Conservation (phyloP, 768 basidiomycete genomes). For the Melanogaster broomeanus region DNA sequence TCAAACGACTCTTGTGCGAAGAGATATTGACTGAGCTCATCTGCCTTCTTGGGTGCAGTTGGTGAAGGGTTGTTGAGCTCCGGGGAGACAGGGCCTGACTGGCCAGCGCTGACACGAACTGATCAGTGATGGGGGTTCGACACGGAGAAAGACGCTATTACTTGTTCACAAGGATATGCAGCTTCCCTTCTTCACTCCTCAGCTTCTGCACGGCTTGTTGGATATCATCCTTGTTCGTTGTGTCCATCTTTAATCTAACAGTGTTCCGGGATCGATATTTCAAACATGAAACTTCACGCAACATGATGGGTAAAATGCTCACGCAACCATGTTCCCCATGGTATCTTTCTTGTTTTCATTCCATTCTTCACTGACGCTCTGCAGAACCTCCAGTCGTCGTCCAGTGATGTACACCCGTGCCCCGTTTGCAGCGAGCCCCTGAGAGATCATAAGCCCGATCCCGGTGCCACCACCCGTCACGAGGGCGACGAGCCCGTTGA, state of each 20-base stretch:
- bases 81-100: slow-evolving; percentile 60
- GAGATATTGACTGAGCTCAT: slow-evolving; percentile 64
- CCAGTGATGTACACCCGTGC: slow-evolving; percentile 83
- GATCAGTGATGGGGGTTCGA: slow-evolving; percentile 2
- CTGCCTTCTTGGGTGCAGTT: slow-evolving; percentile 62
- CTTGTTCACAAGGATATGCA: slow-evolving; percentile 87
- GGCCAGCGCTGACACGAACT: slow-evolving; percentile 59
- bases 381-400: slow-evolving; percentile 63
- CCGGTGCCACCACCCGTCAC: slow-evolving; percentile 53
- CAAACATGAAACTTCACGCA: background rate
- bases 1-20: slow-evolving; percentile 69
- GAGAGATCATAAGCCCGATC: slow-evolving; percentile 66
- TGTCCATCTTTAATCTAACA: slow-evolving; percentile 66
- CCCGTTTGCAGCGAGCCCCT: slow-evolving; percentile 73
- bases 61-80: slow-evolving; percentile 60
- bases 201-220: slow-evolving; percentile 45
- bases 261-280: slow-evolving; percentile 1
- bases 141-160: slow-evolving; percentile 25
- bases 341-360: slow-evolving; percentile 34
- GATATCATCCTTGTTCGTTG: slow-evolving; percentile 71
- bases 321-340: slow-evolving; percentile 63
- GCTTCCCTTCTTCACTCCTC: slow-evolving; percentile 51
- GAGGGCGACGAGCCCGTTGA: slow-evolving; percentile 56
- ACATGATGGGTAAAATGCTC: slow-evolving; percentile 22
- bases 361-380: slow-evolving; percentile 54